These are phyloP conservation scores for Zygosaccharomyces sapae DNA, from an alignment of 1,139 yeast genomes.

Conservation along the genomic window DNA sequence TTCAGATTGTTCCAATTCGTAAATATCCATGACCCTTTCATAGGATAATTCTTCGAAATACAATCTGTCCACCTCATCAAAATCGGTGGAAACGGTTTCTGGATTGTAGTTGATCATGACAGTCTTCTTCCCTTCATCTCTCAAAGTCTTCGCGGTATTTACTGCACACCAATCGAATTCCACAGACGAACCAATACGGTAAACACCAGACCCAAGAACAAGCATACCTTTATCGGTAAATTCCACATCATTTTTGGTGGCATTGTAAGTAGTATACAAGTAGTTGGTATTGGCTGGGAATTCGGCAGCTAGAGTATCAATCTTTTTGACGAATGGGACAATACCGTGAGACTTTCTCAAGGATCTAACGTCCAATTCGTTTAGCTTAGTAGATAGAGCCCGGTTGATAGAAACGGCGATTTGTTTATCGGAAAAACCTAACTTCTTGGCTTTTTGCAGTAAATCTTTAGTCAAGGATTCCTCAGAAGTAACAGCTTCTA, in stretches of 20 bases:
- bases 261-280: constrained; percentile 93
- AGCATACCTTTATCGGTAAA: constrained; percentile 88
- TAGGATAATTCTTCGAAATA: constrained; percentile 92
- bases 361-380: constrained; percentile 76
- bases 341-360: constrained; percentile 74
- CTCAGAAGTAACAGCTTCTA: constrained; percentile 60
- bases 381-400: constrained; percentile 21
- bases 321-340: constrained; percentile 90
- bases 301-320: constrained; percentile 97
- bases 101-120: constrained; percentile 98
- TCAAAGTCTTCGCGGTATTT: constrained; percentile 88
- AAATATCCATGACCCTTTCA: constrained; percentile 96
- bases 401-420: constrained; percentile 71
- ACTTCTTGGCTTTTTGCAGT: constrained; percentile 77
- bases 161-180: constrained; percentile 99
- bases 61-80: constrained; percentile 94
- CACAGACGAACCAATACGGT: constrained; percentile 96
- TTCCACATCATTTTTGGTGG: constrained; percentile 74
- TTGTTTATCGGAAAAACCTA: constrained; percentile 94
- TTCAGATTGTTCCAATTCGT: constrained; percentile 81
- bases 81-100: constrained; percentile 97
- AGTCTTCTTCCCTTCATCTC: constrained; percentile 83
- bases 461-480: constrained; percentile 60
- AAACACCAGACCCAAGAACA: constrained; percentile 97
- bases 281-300: constrained; percentile 97